phyloP scores from a whole-genome alignment of 768 basidiomycete species.

The Gyrodon lividus region DNA sequence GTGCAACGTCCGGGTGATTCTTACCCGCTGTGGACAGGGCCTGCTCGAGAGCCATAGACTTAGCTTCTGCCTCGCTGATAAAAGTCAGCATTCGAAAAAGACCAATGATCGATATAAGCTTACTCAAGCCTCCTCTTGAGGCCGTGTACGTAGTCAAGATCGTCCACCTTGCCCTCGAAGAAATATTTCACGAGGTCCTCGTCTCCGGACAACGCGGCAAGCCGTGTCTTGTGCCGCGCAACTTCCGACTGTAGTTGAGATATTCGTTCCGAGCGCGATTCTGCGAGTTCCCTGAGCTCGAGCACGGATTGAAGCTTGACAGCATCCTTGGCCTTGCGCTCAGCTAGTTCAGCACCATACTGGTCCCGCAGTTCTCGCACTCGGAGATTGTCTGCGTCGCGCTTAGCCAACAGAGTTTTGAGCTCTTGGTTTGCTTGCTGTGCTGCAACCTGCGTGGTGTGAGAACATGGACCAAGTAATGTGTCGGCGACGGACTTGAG shows the following conservation, averaged over 20 bases:
- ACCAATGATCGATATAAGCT: constrained; percentile 22
- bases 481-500: constrained; percentile 38
- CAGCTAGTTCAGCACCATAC: constrained; percentile 57
- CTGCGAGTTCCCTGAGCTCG: constrained; percentile 64
- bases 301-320: constrained; percentile 57
- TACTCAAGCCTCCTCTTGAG: constrained; percentile 58
- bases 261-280: constrained; percentile 74
- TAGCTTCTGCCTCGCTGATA: constrained; percentile 52
- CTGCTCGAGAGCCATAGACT: constrained; percentile 50
- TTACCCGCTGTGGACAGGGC: constrained; percentile 44
- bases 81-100: constrained; percentile 14
- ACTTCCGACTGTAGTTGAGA: constrained; percentile 68
- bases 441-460: constrained; percentile 36
- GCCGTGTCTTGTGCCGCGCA: constrained; percentile 63
- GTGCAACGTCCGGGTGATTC: constrained; percentile 52
- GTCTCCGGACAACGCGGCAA: constrained; percentile 73
- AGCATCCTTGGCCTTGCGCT: constrained; percentile 64
- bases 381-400: constrained; percentile 64
- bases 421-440: constrained; percentile 62
- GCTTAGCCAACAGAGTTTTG: constrained; percentile 55
- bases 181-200: constrained; percentile 75
- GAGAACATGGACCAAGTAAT: constrained; percentile 9
- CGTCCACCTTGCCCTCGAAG: constrained; percentile 52
- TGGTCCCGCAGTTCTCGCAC: constrained; percentile 75
- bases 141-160: constrained; percentile 48